A percentile compares a stretch with the other conserved stretches of the same genome.
phyloP scores from a whole-genome alignment of 148 eudicot genomes.

The Cornus florida region DNA sequence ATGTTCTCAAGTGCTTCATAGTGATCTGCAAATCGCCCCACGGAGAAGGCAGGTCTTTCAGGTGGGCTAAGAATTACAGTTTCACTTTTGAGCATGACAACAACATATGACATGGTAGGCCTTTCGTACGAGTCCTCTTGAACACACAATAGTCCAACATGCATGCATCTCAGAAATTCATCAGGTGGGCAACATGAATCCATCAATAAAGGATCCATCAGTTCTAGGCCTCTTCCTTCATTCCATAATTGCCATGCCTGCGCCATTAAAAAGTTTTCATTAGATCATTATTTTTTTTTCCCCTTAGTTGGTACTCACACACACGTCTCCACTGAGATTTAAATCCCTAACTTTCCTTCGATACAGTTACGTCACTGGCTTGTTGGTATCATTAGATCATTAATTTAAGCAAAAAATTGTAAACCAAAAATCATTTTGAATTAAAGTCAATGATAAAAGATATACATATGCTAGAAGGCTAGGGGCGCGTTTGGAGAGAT shows the following conservation, averaged over 20 bases:
- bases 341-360: too few species aligned
- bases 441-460: too few species aligned
- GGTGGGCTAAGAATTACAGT: constrained; percentile 23
- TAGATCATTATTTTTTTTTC: too few species aligned
- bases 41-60: constrained; percentile 26
- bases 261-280: background rate
- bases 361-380: too few species aligned
- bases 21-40: constrained; percentile 21
- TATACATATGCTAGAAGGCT: constrained; percentile 25
- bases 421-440: too few species aligned
- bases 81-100: constrained; percentile 33
- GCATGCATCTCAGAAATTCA: constrained; percentile 33
- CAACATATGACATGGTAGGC: constrained; percentile 34
- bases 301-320: too few species aligned
- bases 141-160: constrained; percentile 40
- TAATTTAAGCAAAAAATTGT: too few species aligned
- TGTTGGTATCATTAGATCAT: too few species aligned
- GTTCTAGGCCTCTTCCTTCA: constrained; percentile 22
- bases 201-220: constrained; percentile 29
- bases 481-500: constrained; percentile 8
- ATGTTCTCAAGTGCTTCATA: constrained; percentile 9
- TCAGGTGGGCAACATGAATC: constrained; percentile 1
- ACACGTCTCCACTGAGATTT: too few species aligned
- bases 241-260: constrained; percentile 45
- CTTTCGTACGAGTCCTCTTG: constrained; percentile 39